Percentiles rank a stretch among this genome's conserved stretches.
phyloP scores from a whole-genome alignment of 1,284 basidiomycete species.

The Rhodotorula sp. region DNA sequence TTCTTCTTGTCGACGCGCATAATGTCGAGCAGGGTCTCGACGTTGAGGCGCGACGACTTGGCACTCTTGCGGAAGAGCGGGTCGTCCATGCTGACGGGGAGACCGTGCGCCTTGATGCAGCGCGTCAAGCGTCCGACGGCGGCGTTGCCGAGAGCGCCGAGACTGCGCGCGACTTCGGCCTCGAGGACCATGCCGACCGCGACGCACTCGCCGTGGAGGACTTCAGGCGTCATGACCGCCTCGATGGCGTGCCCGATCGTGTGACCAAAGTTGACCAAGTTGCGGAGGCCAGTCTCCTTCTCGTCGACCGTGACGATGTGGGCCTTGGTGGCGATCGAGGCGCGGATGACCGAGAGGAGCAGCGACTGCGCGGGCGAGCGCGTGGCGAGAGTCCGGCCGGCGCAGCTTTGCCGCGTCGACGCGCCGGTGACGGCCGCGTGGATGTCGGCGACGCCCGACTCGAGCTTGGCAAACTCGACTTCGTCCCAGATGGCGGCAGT shows the following conservation, averaged over 20 bases:
- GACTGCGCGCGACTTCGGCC: slow-evolving; percentile 82
- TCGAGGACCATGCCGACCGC: slow-evolving; percentile 91
- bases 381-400: slow-evolving; percentile 65
- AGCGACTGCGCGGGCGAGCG: slow-evolving; percentile 64
- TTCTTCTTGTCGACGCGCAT: slow-evolving; percentile 98
- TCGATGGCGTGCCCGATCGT: slow-evolving; percentile 96
- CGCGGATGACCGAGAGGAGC: slow-evolving; percentile 45
- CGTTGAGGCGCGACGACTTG: slow-evolving; percentile 63
- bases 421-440: slow-evolving; percentile 69
- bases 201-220: slow-evolving; percentile 92
- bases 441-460: slow-evolving; percentile 78
- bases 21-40: slow-evolving; percentile 84
- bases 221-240: slow-evolving; percentile 82
- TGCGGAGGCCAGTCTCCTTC: slow-evolving; percentile 89
- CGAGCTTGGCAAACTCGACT: slow-evolving; percentile 77
- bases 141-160: slow-evolving; percentile 82
- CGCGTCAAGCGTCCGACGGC: slow-evolving; percentile 81
- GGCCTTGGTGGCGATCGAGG: slow-evolving; percentile 66
- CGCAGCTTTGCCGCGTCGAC: slow-evolving; percentile 59
- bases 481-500: slow-evolving; percentile 96
- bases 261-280: slow-evolving; percentile 96
- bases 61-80: slow-evolving; percentile 70
- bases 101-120: slow-evolving; percentile 79
- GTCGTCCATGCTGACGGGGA: slow-evolving; percentile 77
- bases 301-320: slow-evolving; percentile 95